Base-by-base conservation (phyloP, 2,329 filamentous ascomycete species). In the Colletotrichum lentis region DNA sequence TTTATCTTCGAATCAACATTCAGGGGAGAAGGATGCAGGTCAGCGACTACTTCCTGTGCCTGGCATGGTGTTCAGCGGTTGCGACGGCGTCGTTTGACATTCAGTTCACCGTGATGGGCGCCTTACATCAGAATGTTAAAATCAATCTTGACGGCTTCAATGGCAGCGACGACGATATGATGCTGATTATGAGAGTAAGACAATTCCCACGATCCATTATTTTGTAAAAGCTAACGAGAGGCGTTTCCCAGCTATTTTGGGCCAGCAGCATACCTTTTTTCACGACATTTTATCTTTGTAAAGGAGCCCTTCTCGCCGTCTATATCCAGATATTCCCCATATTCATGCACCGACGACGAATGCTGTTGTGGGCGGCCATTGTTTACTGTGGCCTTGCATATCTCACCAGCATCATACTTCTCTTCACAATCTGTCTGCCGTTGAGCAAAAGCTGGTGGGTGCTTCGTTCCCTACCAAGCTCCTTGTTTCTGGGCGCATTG, bases 181-280 rank as follows among this genome's bases (percentile, higher is more conserved):
- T 52, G 2, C 6, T 55, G 7, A 20, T 69, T 12, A 56, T 66
- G 62, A 65, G 44, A 18, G 66, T 69, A 61, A 27, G 61, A 8
- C 12, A 7, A 39, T 16, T 12, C 2, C 22, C 10, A 8, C 3
- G 39, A 20, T 24, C 7, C 18, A 1, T 10, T 18, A 7, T 1
- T 10, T 35, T 10, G 31, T 22, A 12, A 0, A 6, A 12, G 11
- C 41, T 49, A n/a, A 53, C 37, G 3, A 20, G 46, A 6, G 31
- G 16, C 8, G 22, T 16, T 20, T 7, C 2, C 12, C 12, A 69
- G 66, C 18, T 69, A 6, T 69, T 66, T 31, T 69, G 66, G 66
- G 66, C 66, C 12, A 69, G 66, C 50, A 66, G 62, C 18, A 66
- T 69, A 12, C 66, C 66, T 1, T 69, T 69, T 22, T 69, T 66